Evolutionary conservation across 1,139 yeast genomes (phyloP).

Genomic region (Wickerhamiella infanticola): DNA sequence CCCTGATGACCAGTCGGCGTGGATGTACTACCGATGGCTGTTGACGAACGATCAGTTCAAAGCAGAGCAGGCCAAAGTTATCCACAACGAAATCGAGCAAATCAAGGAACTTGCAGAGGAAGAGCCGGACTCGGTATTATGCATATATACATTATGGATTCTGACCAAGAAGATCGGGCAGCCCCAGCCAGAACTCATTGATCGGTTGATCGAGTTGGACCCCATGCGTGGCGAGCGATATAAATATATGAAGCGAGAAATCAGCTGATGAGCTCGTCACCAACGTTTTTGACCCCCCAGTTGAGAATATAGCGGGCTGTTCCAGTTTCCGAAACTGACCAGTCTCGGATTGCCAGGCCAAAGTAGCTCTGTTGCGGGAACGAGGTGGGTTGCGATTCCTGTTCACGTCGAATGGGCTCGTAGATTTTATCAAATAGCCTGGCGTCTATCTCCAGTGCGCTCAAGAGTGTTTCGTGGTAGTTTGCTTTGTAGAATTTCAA

Average conservation of each 20-base stretch:
- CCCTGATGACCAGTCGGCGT: conserved; percentile 83
- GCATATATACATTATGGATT: conserved; percentile 26
- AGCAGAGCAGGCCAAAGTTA: conserved; percentile 14
- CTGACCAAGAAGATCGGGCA: conserved; percentile 46
- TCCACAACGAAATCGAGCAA: conserved; percentile 20
- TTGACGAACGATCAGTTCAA: conserved; percentile 36
- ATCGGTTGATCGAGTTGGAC: conserved; percentile 41
- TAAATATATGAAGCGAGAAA: conserved; percentile 20
- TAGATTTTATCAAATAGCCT: conserved; percentile 13
- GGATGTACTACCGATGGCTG: conserved; percentile 83
- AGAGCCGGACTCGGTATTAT: conserved; percentile 28
- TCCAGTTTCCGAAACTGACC: conserved; percentile 17
- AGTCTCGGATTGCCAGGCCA: conserved; percentile 15
- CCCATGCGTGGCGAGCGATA: conserved; percentile 57
- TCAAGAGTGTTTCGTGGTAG: conserved; percentile 11
- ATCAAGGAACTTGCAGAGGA: conserved; percentile 25
- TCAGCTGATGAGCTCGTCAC: conserved; percentile 2
- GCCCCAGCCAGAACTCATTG: conserved; percentile 37
- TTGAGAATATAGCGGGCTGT: conserved; percentile 21
- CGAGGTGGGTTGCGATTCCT: neutral
- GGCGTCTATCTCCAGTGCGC: conserved; percentile 9
- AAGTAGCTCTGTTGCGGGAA: neutral
- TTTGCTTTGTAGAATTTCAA: conserved; percentile 33
- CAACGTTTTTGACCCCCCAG: conserved; percentile 15
- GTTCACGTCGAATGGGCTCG: conserved; percentile 15